Conservation (phyloP, 352 stramenopile species). For the Globisporangium okanoganense region DNA sequence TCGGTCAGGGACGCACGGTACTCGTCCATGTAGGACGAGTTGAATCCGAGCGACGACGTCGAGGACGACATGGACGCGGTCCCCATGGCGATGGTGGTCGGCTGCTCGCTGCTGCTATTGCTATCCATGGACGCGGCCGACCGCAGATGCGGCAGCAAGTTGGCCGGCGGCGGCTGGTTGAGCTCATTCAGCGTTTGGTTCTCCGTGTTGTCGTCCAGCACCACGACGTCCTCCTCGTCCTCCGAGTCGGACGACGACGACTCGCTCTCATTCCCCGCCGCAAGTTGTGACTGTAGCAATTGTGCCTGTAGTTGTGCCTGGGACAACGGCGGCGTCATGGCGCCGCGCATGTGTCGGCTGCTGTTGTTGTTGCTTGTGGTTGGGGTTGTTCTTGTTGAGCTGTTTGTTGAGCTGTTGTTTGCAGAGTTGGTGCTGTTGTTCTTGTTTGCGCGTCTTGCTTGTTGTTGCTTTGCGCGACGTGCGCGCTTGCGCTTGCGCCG, state of each 20-base stretch:
- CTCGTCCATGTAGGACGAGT: slow-evolving; percentile 40
- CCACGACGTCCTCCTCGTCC: slow-evolving; percentile 17
- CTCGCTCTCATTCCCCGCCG: slow-evolving; percentile 21
- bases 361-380: not conserved
- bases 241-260: slow-evolving; percentile 42
- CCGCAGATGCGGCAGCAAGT: not conserved
- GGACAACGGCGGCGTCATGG: not conserved
- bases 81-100: not conserved
- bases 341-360: not conserved
- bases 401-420: not conserved
- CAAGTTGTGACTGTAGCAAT: not conserved
- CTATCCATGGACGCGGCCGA: not conserved
- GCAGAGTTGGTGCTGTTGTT: slow-evolving; percentile 15
- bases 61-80: slow-evolving; percentile 1
- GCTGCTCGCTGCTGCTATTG: slow-evolving; percentile 2
- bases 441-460: slow-evolving; percentile 7
- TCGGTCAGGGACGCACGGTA: slow-evolving; percentile 39
- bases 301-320: not conserved
- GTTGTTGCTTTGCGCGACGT: not conserved
- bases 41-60: slow-evolving; percentile 9
- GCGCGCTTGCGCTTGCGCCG: slow-evolving; percentile 27
- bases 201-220: slow-evolving; percentile 12
- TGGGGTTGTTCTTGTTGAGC: slow-evolving; percentile 15
- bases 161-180: not conserved
- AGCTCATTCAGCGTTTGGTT: slow-evolving; percentile 7